Base-by-base conservation (phyloP, 2,329 filamentous ascomycete species). In the Pestalotiopsis sp. region DNA sequence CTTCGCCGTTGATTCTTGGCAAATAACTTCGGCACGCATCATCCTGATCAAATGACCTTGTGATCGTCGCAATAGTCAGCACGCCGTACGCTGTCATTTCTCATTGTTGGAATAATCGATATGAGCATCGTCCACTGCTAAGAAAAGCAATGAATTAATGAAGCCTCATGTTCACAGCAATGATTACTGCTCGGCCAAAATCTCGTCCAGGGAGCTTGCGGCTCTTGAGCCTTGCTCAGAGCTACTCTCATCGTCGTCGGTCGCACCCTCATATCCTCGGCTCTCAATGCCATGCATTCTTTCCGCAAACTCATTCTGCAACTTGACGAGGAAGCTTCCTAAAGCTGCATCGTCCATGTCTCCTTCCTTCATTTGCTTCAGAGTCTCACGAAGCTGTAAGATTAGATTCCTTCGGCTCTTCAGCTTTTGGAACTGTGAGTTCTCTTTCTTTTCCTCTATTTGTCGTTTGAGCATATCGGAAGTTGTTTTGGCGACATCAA, bases 271-370 rank as follows among this genome's bases (percentile, higher is more conserved):
- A 5, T 38, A 22, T 13, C 63, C 52, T 3, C 62, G 52, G 24
- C 63, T n/a, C 13, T 92, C 88, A 35, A 94, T 86, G 1, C 84
- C 85, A 24, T 88, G 85, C 92, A 97, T 94, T 7, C 87, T 83
- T 4, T 83, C 72, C 7, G 92, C 84, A 74, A 97, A 97, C 66
- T 97, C 92, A 62, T 86, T 86, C 75, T 95, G 93, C 13, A 96
- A 78, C 69, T 85, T 86, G 66, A 80, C 82, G 58, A 96, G 78
- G 85, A 92, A 94, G 58, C 81, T 82, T 22, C 82, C 80, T 38
- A 97, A 79, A 0, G 88, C 83, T 2, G 86, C 84, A 0, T 90
- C 88, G 39, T 91, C 84, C 83, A 94, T 90, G 0, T 82, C 83
- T 0, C 91, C 90, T 17, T 88, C 83, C 1, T 84, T 81, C 0